Evolutionary conservation across 768 basidiomycete species (phyloP).

Genomic region (Serpula lacrymans): DNA sequence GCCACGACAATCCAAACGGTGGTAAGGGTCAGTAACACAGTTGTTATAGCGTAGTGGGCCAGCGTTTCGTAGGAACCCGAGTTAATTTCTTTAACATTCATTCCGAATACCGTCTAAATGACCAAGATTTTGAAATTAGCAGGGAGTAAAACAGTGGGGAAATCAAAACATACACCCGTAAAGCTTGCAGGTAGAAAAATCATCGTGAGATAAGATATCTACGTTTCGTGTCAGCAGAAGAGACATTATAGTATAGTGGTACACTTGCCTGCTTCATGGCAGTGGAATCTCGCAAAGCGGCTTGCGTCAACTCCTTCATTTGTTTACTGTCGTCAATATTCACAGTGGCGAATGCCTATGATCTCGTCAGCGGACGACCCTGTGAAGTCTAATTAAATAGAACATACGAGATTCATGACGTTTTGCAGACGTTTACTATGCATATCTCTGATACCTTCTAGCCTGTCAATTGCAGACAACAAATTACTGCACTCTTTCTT

Average conservation of each 20-base stretch:
- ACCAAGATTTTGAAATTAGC: slow-evolving; percentile 4
- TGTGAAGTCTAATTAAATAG: too few species aligned
- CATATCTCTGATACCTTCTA: slow-evolving; percentile 23
- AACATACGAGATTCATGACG: slow-evolving; percentile 27
- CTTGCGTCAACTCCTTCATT: slow-evolving; percentile 7
- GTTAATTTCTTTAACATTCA: slow-evolving; percentile 19
- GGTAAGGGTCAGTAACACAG: slow-evolving; percentile 41
- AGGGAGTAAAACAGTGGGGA: background rate
- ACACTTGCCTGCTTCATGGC: slow-evolving; percentile 5
- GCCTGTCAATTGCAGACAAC: slow-evolving; percentile 43
- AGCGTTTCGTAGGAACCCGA: slow-evolving; percentile 24
- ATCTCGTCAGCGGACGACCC: background rate
- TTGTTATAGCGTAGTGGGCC: slow-evolving; percentile 32
- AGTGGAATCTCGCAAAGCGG: slow-evolving; percentile 9
- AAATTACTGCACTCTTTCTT: slow-evolving; percentile 16
- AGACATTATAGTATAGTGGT: background rate
- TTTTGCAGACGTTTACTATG: slow-evolving; percentile 28
- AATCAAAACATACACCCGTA: slow-evolving; percentile 1
- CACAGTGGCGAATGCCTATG: background rate
- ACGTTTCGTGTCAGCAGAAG: background rate
- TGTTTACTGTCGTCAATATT: background rate
- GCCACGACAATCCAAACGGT: slow-evolving; percentile 52
- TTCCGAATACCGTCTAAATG: slow-evolving; percentile 18
- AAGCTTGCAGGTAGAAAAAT: slow-evolving; percentile 50
- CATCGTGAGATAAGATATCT: slow-evolving; percentile 51